Evolutionary conservation across 164 flowering plant species (phyloP), one percentile per base, ranked within the genome.

Genomic region (Nymphaea thermarum): DNA sequence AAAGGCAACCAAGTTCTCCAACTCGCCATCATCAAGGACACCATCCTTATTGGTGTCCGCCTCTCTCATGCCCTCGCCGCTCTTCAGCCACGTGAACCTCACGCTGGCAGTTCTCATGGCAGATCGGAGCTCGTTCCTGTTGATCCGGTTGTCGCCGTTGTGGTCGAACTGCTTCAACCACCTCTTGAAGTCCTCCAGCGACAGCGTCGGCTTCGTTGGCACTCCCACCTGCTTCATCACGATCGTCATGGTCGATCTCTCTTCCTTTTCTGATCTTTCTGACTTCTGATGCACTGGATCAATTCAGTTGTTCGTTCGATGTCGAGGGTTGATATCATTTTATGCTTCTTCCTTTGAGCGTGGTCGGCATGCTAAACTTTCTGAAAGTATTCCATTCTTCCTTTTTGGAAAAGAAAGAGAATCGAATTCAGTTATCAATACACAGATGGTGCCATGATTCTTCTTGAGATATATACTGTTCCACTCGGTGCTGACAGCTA

Each of bases 151-250:
- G 53, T 78, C 78, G 4, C 67, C 42, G 15, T 78, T 57, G 16
- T 17, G 17, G 67, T 78, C 78, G 47, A 70, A 75, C 42, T 66
- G 62, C 70, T 62, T 72, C 67, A 75, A 36, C 78, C 78, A 75
- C 25, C 45, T 5, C 67, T 69, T 69, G 73, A 77, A 77, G 55
- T 74, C 73, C 11, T 69, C 75, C 17, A 55, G 5, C 15, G 68
- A 70, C 73, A 78, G 67, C 65, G 43, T 17, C 14, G 43, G 42
- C 44, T 51, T 10, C 16, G 15, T 11, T 10, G 68, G 5, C 25
- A 25, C 53, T 43, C 17, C 4, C 43, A 36, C 45, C 17, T 17
- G 43, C 67, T 43, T 12, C 45, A 65, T 12, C 15, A 43, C 53
- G 16, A 18, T 43, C 5, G 43, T 41, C 42, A 41, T 42, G 7